A percentile compares a stretch with the other conserved stretches of the same genome.
Evolutionary conservation across 768 basidiomycete genomes (phyloP).

Genomic region (Podaxis sp.): DNA sequence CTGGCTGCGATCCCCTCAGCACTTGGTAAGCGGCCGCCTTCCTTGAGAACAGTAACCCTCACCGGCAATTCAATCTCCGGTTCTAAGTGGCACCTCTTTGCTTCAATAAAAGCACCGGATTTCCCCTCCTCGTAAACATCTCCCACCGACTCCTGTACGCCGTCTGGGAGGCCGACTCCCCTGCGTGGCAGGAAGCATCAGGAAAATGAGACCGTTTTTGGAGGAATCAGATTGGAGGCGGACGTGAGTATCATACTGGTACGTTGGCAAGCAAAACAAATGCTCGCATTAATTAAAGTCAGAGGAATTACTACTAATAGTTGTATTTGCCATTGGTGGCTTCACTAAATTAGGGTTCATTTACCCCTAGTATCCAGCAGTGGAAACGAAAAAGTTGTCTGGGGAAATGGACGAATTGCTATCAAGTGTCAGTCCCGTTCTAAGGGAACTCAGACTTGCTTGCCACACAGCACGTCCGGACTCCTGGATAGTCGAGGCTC

Average conservation of each 20-base stretch:
- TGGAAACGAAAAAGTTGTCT: too few relatives aligned
- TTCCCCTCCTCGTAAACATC: neutral
- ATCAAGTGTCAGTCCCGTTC: too few relatives aligned
- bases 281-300: too few relatives aligned
- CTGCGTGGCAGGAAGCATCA: neutral
- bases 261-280: neutral
- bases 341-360: too few relatives aligned
- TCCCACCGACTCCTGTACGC: neutral
- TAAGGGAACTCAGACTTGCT: too few relatives aligned
- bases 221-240: neutral
- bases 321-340: too few relatives aligned
- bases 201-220: neutral
- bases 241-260: neutral
- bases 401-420: too few relatives aligned
- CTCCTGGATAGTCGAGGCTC: too few relatives aligned
- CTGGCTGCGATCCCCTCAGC: neutral
- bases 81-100: neutral
- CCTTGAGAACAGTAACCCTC: neutral
- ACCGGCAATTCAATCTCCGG: neutral
- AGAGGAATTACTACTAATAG: too few relatives aligned
- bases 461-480: too few relatives aligned
- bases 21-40: neutral
- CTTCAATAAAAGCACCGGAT: too few relatives aligned
- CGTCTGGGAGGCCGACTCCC: neutral
- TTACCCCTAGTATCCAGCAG: too few relatives aligned